Conservation (phyloP, 257 asterid species). For the Solanum acaule region DNA sequence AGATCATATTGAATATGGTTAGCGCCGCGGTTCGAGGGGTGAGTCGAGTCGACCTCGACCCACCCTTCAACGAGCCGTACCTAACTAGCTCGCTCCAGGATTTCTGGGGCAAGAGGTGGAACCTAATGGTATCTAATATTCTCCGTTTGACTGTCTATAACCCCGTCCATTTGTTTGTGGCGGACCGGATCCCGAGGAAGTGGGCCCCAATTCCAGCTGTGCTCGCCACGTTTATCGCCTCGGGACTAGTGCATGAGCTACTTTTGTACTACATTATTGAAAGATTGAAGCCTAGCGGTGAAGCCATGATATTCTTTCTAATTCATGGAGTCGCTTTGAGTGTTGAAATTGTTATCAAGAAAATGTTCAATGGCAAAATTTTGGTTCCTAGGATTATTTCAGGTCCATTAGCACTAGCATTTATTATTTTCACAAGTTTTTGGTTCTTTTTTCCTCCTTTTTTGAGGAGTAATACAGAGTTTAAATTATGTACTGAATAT, state of each 20-base stretch:
- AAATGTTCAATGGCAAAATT: background rate
- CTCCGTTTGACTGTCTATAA: constrained; percentile 22
- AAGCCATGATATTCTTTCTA: constrained; percentile 28
- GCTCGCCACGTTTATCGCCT: constrained; percentile 29
- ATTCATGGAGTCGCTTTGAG: constrained; percentile 31
- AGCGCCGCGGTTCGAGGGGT: background rate
- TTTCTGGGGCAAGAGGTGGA: constrained; percentile 70
- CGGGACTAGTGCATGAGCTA: constrained; percentile 63
- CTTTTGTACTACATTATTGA: constrained; percentile 34
- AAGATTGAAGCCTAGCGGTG: constrained; percentile 30
- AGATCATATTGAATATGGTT: background rate
- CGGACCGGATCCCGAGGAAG: background rate
- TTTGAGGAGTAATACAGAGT: constrained; percentile 20
- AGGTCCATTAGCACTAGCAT: constrained; percentile 21
- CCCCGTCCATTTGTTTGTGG: constrained; percentile 11
- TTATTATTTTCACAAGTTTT: constrained; percentile 26
- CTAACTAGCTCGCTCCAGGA: constrained; percentile 46
- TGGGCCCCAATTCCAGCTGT: constrained; percentile 22
- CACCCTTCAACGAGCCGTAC: constrained; percentile 43
- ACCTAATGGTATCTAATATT: constrained; percentile 37
- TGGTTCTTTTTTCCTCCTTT: constrained; percentile 58
- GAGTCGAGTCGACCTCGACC: constrained; percentile 13
- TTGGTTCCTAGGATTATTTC: constrained; percentile 19
- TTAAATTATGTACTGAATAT: constrained; percentile 42
- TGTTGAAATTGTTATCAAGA: constrained; percentile 25